Conservation (phyloP, 345 rosid species). For the Eucalyptus pumila region DNA sequence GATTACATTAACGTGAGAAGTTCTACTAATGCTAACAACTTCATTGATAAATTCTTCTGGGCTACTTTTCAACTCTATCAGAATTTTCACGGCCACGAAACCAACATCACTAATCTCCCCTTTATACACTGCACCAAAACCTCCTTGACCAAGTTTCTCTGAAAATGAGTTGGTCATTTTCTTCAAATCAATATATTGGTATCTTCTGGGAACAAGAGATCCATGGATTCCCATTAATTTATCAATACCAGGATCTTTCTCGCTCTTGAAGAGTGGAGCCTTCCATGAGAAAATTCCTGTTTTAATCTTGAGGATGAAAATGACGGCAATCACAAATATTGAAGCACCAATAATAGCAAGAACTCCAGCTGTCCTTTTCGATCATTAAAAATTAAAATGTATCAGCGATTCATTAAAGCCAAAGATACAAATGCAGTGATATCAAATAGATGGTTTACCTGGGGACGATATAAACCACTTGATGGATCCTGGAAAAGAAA, state of each 20-base stretch:
- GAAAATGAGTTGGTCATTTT: conserved; percentile 17
- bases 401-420: not conserved
- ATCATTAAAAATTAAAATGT: not conserved
- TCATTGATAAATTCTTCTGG: conserved; percentile 27
- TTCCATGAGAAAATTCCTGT: not conserved
- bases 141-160: conserved; percentile 19
- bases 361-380: not conserved
- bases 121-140: conserved; percentile 9
- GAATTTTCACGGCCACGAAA: conserved; percentile 23
- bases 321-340: not conserved
- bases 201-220: conserved; percentile 3
- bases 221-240: not conserved
- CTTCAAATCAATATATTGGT: conserved; percentile 5
- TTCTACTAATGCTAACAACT: conserved; percentile 29
- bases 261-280: not conserved
- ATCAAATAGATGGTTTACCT: not conserved
- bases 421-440: not conserved
- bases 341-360: not conserved
- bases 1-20: conserved; percentile 34
- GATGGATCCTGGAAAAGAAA: not conserved
- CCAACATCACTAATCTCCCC: conserved; percentile 9
- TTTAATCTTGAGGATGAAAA: not conserved
- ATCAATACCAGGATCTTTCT: not conserved
- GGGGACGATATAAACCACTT: not conserved
- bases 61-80: conserved; percentile 5